phyloP scores from a whole-genome alignment of 2,329 filamentous ascomycete genomes.

The Cryphonectria carpinicola region DNA sequence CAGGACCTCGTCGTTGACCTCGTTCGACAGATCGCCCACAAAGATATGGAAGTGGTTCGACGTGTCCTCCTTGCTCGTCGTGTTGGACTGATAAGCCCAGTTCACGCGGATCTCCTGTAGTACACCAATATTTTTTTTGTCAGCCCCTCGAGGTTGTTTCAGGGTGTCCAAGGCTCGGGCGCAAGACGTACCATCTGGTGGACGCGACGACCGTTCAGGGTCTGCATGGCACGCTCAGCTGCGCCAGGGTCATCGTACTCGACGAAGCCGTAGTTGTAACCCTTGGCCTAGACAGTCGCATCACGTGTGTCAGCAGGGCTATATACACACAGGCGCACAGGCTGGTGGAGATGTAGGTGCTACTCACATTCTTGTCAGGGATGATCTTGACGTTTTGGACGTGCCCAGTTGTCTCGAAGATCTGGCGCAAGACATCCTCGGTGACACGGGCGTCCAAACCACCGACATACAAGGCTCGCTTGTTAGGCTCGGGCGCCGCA shows the following conservation, averaged over 20 bases:
- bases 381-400: constrained; percentile 99
- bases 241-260: constrained; percentile 98
- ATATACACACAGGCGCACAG: constrained; percentile 12
- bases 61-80: constrained; percentile 91
- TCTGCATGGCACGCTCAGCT: constrained; percentile 96
- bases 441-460: constrained; percentile 94
- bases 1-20: constrained; percentile 96
- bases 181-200: constrained; percentile 80
- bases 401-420: constrained; percentile 98
- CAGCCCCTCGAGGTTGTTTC: constrained; percentile 6
- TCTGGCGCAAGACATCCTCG: constrained; percentile 94
- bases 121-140: background rate
- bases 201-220: constrained; percentile 90
- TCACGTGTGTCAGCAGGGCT: constrained; percentile 35
- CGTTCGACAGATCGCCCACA: constrained; percentile 95
- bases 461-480: constrained; percentile 94
- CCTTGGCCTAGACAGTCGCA: constrained; percentile 73
- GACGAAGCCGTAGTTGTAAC: constrained; percentile 98
- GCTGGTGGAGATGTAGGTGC: too few species aligned
- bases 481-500: constrained; percentile 96
- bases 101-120: constrained; percentile 94
- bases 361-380: constrained; percentile 96
- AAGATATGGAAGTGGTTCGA: constrained; percentile 99
- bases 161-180: background rate
- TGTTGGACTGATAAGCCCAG: constrained; percentile 99